A percentile compares a stretch with the other conserved stretches of the same genome.
Conservation (phyloP, 2,329 filamentous ascomycete species). For the Cladosporium velox region DNA sequence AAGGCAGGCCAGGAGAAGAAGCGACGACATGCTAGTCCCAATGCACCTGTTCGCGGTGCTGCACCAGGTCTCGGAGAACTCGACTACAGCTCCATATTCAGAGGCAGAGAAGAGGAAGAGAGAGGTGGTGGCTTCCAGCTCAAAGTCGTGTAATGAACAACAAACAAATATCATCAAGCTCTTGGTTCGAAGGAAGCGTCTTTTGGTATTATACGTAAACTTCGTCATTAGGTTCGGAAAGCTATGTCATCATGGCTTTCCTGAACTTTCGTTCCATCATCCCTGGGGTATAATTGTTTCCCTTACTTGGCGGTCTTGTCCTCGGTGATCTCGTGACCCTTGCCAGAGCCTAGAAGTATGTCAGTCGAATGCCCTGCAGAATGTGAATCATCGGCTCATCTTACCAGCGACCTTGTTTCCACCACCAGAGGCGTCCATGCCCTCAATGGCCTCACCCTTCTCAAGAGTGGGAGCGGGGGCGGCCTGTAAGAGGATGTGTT, state of each 20-base stretch:
- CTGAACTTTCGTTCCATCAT: constrained; percentile 9
- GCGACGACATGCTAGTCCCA: constrained; percentile 70
- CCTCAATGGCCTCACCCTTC: constrained; percentile 42
- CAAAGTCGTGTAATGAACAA: constrained; percentile 31
- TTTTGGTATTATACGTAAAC: constrained; percentile 11
- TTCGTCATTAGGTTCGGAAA: constrained; percentile 4
- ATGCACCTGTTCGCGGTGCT: constrained; percentile 76
- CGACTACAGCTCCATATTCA: constrained; percentile 54
- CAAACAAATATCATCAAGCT: not conserved
- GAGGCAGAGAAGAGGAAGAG: constrained; percentile 50
- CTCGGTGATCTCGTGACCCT: constrained; percentile 19
- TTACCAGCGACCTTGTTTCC: constrained; percentile 27
- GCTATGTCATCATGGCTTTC: not conserved
- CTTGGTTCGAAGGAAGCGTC: not conserved
- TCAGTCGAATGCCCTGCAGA: not conserved
- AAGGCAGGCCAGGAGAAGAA: constrained; percentile 90
- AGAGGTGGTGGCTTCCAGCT: constrained; percentile 50
- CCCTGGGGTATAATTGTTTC: constrained; percentile 12
- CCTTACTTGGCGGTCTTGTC: constrained; percentile 18
- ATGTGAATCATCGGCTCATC: not conserved
- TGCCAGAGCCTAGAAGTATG: not conserved
- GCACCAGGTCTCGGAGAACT: constrained; percentile 41
- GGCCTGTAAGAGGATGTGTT: constrained; percentile 36
- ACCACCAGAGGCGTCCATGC: constrained; percentile 40
- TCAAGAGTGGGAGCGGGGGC: constrained; percentile 42